These are phyloP conservation scores for Neoascochyta sp. DNA, from an alignment of 2,329 filamentous ascomycete genomes.

Conservation along the genomic window DNA sequence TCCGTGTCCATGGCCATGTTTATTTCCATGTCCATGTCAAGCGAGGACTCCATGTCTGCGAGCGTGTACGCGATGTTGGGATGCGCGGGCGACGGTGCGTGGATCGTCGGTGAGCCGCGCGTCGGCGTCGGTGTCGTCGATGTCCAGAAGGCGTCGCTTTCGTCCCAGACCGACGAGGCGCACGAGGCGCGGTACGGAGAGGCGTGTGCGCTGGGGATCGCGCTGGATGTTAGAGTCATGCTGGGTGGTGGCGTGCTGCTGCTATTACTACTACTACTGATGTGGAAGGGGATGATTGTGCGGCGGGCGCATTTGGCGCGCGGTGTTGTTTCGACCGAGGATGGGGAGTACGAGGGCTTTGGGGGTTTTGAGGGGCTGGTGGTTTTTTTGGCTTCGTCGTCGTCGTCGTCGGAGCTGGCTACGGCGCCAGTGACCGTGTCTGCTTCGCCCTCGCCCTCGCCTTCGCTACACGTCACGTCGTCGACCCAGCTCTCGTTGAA, in stretches of 20 bases:
- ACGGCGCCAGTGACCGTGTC: constrained; percentile 20
- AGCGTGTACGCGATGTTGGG: too few species aligned
- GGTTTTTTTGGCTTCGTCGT: constrained; percentile 5
- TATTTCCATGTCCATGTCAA: too few species aligned
- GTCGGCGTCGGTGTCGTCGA: constrained; percentile 1
- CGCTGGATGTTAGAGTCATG: neutral
- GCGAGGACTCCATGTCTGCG: too few species aligned
- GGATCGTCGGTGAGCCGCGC: too few species aligned
- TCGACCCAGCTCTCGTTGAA: constrained; percentile 31
- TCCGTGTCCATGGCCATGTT: too few species aligned
- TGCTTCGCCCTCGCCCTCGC: constrained; percentile 13
- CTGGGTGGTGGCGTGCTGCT: too few species aligned
- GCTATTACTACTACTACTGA: too few species aligned
- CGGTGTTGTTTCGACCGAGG: constrained; percentile 5
- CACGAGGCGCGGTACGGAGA: too few species aligned
- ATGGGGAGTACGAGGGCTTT: too few species aligned
- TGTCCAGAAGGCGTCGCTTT: constrained; percentile 8
- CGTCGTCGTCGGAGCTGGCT: constrained; percentile 20
- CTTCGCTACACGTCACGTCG: constrained; percentile 14
- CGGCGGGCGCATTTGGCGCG: constrained; percentile 2
- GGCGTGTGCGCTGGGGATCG: neutral
- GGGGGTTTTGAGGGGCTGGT: too few species aligned
- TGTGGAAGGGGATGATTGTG: neutral
- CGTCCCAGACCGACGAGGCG: constrained; percentile 6
- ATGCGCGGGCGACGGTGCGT: too few species aligned